A percentile compares a stretch with the other conserved stretches of the same genome.
Conservation (phyloP, 331 rosid genomes). For the Dryas integrifolia region DNA sequence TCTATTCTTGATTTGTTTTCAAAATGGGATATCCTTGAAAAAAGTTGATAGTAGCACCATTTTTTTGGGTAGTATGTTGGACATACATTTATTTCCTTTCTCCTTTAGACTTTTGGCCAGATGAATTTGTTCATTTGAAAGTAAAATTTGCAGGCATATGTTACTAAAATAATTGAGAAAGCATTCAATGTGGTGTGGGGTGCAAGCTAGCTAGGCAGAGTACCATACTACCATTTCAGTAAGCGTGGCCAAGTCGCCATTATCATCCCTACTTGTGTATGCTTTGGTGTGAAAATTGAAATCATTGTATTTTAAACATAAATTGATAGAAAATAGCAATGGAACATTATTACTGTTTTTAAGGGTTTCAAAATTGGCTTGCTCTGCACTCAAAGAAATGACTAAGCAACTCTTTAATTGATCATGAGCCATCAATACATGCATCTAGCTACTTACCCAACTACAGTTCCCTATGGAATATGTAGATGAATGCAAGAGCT, state of each 20-base stretch:
- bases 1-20: neutral
- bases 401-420: neutral
- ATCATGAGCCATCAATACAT: neutral
- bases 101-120: neutral
- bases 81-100: neutral
- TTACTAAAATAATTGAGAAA: neutral
- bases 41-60: neutral
- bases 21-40: neutral
- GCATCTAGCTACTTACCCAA: neutral
- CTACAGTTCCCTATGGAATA: neutral
- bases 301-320: slow-evolving; percentile 14
- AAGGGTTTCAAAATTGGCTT: slow-evolving; percentile 31
- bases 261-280: neutral
- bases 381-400: slow-evolving; percentile 46
- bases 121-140: neutral
- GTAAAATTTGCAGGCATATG: slow-evolving; percentile 2
- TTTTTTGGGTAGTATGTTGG: neutral
- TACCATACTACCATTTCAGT: neutral
- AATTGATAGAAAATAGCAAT: neutral
- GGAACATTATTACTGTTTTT: slow-evolving; percentile 23
- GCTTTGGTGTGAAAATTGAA: slow-evolving; percentile 12
- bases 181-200: neutral
- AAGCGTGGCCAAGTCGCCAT: slow-evolving; percentile 16
- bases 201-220: neutral
- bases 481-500: slow-evolving; percentile 16